Base-by-base conservation (phyloP, 164 flowering plant species). In the Buxus sempervirens region DNA sequence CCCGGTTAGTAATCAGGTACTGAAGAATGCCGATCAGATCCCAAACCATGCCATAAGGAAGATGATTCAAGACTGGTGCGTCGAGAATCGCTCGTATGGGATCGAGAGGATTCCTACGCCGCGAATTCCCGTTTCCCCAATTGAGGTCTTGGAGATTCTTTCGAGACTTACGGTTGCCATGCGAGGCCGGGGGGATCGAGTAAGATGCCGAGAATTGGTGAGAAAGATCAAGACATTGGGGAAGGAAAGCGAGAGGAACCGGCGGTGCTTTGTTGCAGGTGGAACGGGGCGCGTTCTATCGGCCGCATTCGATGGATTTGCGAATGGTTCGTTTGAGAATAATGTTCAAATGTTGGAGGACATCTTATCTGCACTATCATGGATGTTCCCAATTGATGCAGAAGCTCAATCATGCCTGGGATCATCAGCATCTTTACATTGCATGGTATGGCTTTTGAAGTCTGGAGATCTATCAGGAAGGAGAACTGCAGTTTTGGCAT, bases 51-150 rank as follows among this genome's bases (percentile, higher is more conserved):
- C 84, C 56, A 70, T 93, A 0, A 36, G 96, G 22, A 79, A 64
- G 63, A 85, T 89, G 94, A 89, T 91, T 7, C 98, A 93, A 54
- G 88, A 85, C 20, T 93, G 97, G 98, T 89, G 97, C 65, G 96
- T 88, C 20, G 80, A 78, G 60, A 88, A 89, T 27, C 62, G 78
- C 20, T 75, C 86, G 1, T 56, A 53, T 23, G 95, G 96, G n/a
- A 70, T 93, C 1, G 93, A 93, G 55, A 57, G 98, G 57, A 86
- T 90, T 55, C 97, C 98, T 0, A 93, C 98, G 2, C 98, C 98
- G 0, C 61, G 87, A 26, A 74, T 83, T 63, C 97, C 97, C 0
- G 64, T 88, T 4, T 72, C 69, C 19, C 51, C 83, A 0, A 9
- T 55, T 14, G 76, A 85, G 61, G 91, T 84, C n/a, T n/a, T 66